Base-by-base conservation (phyloP, 495 filamentous ascomycete species). In the Lasiosphaeria hispida region DNA sequence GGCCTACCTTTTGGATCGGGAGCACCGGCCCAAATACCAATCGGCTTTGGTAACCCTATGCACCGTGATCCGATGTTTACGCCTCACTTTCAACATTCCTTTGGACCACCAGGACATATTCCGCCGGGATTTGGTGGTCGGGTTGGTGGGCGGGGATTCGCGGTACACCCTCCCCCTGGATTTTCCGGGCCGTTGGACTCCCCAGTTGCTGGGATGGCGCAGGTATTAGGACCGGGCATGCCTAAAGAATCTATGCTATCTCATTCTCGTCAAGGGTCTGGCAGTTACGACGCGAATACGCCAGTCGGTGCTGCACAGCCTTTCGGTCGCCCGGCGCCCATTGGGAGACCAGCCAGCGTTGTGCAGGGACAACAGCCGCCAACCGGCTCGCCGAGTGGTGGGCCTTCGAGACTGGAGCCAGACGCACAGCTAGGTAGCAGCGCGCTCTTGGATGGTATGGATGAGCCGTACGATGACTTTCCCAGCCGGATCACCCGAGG, bases 341-440 rank as follows among this genome's bases (percentile, higher is more conserved):
- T 97, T 55, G 88, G 91, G 57, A 84, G 91, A 38, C 92, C 94
- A 1, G 85, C 85, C 17, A 97, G 92, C 71, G 85, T 87, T 15
- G 77, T 79, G 15, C 69, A 75, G 10, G 71, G 73, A 2, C 76
- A 75, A 51, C 68, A 68, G 34, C 54, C 53, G 9, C 48, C 66
- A 10, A 66, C 34, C 39, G 52, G 55, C 4, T 69, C 65, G 17
- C 83, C 87, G 19, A 82, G 83, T 8, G 56, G 48, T n/a, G 69
- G 69, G 40, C 76, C 81, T 42, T 70, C 79, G 13, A 74, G 70
- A 19, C 75, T 77, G 42, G 76, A 80, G 17, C 70, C 75, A 39
- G 91, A 96, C 53, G 84, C 92, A 52, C 90, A 92, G 67, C 80
- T 98, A n/a, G 95, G 94, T 9, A 96, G 93, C 72, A 92, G 87